A percentile compares a stretch with the other conserved stretches of the same genome.
Evolutionary conservation across 495 filamentous ascomycete species (phyloP).

Genomic region (Hyaloscypha variabilis): DNA sequence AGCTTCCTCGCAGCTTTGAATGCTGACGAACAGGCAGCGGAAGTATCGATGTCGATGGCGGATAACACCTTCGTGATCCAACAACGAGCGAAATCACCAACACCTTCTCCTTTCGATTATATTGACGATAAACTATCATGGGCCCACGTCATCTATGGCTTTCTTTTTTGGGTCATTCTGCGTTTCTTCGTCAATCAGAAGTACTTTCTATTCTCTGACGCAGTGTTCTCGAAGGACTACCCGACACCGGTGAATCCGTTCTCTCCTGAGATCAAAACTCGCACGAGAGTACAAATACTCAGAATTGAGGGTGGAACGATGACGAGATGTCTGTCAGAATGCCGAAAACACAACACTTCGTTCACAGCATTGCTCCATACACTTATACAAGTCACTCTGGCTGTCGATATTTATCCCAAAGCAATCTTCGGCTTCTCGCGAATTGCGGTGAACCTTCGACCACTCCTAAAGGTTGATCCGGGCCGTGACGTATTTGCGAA

Average conservation of each 20-base stretch:
- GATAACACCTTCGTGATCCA: neutral
- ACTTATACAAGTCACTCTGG: constrained; percentile 15
- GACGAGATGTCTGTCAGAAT: constrained; percentile 10
- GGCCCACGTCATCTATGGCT: constrained; percentile 7
- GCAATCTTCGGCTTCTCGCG: constrained; percentile 13
- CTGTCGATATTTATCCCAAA: constrained; percentile 21
- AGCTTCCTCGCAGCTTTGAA: constrained; percentile 20
- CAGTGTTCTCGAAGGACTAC: neutral
- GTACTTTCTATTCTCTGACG: constrained; percentile 18
- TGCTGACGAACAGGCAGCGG: neutral
- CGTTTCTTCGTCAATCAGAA: constrained; percentile 20
- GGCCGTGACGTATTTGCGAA: constrained; percentile 8
- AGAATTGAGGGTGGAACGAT: constrained; percentile 2
- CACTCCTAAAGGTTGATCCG: neutral
- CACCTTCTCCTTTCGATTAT: constrained; percentile 6
- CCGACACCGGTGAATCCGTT: constrained; percentile 1
- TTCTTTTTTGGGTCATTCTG: constrained; percentile 15
- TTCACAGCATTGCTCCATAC: constrained; percentile 24
- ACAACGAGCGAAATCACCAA: neutral
- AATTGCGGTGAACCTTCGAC: constrained; percentile 11
- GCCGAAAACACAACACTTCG: constrained; percentile 17
- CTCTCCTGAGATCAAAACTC: neutral
- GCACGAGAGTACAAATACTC: constrained; percentile 9
- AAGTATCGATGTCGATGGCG: neutral
- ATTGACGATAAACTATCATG: constrained; percentile 2